These are phyloP conservation scores for Chytriomyces sp. DNA, from an alignment of 192 early-diverging fungal species.

Conservation along the genomic window DNA sequence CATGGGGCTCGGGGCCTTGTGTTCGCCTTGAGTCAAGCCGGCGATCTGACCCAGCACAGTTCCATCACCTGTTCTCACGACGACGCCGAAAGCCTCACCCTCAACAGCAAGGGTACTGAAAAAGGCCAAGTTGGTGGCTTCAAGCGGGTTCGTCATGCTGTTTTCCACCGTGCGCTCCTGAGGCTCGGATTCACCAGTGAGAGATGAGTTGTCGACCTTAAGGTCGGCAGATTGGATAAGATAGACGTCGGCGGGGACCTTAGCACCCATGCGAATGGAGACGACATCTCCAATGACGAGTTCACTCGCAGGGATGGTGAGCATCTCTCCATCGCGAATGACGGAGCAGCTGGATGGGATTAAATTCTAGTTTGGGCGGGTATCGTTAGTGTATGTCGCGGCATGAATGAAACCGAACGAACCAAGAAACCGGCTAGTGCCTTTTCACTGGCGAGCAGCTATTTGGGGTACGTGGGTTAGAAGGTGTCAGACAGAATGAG, in stretches of 20 bases:
- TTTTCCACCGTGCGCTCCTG: conserved; percentile 73
- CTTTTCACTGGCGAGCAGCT: too few species aligned
- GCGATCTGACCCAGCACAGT: conserved; percentile 95
- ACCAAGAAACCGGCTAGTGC: too few species aligned
- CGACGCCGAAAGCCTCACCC: conserved; percentile 87
- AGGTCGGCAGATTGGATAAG: conserved; percentile 76
- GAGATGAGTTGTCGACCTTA: conserved; percentile 93
- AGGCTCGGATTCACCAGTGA: conserved; percentile 92
- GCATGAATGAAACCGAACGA: too few species aligned
- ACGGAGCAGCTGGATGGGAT: conserved; percentile 80
- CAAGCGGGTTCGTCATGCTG: conserved; percentile 76
- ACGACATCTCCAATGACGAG: conserved; percentile 86
- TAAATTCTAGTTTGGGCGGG: too few species aligned
- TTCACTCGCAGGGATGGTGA: conserved; percentile 63
- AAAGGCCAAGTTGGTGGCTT: conserved; percentile 86
- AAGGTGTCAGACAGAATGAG: too few species aligned
- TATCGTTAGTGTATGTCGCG: too few species aligned
- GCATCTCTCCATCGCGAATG: conserved; percentile 71
- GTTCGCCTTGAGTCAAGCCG: conserved; percentile 76
- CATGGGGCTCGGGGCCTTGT: conserved; percentile 42
- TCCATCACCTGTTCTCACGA: conserved; percentile 85
- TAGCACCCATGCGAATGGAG: conserved; percentile 86
- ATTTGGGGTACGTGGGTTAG: too few species aligned
- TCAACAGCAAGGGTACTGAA: conserved; percentile 78
- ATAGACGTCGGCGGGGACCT: conserved; percentile 85